Percentiles rank a stretch among this genome's conserved stretches.
Conservation (phyloP, 495 filamentous ascomycete species). For the Endocarpon pusillum region DNA sequence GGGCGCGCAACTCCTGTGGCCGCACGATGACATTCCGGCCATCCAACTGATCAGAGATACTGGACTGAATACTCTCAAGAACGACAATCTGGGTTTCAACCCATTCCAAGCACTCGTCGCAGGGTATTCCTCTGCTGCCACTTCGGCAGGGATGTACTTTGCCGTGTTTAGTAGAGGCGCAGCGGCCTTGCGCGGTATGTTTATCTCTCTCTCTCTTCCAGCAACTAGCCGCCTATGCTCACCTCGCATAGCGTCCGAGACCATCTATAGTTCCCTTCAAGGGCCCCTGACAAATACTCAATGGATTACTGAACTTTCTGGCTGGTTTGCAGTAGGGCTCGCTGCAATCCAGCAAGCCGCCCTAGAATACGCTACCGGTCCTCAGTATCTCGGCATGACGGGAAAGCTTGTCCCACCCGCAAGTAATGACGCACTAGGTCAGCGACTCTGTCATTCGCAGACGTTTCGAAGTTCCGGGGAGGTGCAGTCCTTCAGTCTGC, state of each 20-base stretch:
- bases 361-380: slow-evolving; percentile 8
- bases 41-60: too few species aligned
- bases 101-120: too few species aligned
- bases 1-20: too few species aligned
- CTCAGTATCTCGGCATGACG: background rate
- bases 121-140: too few species aligned
- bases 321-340: slow-evolving; percentile 8
- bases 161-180: too few species aligned
- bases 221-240: slow-evolving; percentile 12
- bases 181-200: too few species aligned
- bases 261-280: slow-evolving; percentile 6
- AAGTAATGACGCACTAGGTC: background rate
- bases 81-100: too few species aligned
- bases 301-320: slow-evolving; percentile 15
- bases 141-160: too few species aligned
- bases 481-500: background rate
- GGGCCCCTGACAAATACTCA: slow-evolving; percentile 12
- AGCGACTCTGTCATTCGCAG: background rate
- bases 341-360: slow-evolving; percentile 5
- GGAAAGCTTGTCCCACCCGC: background rate
- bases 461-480: background rate
- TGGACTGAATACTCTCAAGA: too few species aligned
- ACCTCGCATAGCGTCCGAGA: slow-evolving; percentile 10
- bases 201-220: too few species aligned
- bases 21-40: too few species aligned